Base-by-base conservation (phyloP, 139 green algal genomes). In the Volvox reticuliferus region DNA sequence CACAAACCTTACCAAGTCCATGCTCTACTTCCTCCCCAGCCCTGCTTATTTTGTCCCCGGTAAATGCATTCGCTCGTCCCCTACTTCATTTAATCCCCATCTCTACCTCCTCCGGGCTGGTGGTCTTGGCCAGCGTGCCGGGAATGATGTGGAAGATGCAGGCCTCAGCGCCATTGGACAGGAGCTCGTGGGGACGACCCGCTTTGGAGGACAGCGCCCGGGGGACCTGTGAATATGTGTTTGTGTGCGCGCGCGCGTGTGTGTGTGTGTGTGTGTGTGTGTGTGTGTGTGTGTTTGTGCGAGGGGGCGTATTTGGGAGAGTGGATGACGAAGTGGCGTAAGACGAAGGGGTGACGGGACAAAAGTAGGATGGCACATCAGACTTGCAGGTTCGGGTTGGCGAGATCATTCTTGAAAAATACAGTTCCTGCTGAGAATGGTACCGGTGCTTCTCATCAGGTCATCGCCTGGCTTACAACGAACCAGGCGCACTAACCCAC, bases 81-180 rank as follows among this genome's bases (percentile, higher is more conserved):
- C 32, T 78, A 0, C 33, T 36, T 32, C 30, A 36, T 36, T 16
- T 26, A 12, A 44, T 32, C 0, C 37, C 12, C 6, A 30, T 28
- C 68, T 12, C 82, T n/a, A 94, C 94, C 90, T 96, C 94, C 69
- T 93, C 80, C 20, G 94, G 94, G 20, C 75, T 92, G 67, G 94
- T 96, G 61, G 94, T 96, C 90, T 95, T 95, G 61, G 94, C 94
- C 33, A 95, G 90, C 0, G 61, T 86, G n/a, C 93, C 93, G 37
- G 91, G 86, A 55, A 95, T 95, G 85, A 94, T 91, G 33, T 94
- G 79, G 89, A 95, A 94, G 14, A 95, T 77, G 82, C 93, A 95
- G 0, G 77, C 76, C 67, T 92, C 93, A 28, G 92, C 88, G 63
- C 92, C 93, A 76, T 67, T 93, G 61, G 77, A 89, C n/a, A 95